Percentiles rank a stretch among this genome's conserved stretches.
phyloP scores from a whole-genome alignment of 2,329 filamentous ascomycete genomes.

The Talaromyces islandicus region DNA sequence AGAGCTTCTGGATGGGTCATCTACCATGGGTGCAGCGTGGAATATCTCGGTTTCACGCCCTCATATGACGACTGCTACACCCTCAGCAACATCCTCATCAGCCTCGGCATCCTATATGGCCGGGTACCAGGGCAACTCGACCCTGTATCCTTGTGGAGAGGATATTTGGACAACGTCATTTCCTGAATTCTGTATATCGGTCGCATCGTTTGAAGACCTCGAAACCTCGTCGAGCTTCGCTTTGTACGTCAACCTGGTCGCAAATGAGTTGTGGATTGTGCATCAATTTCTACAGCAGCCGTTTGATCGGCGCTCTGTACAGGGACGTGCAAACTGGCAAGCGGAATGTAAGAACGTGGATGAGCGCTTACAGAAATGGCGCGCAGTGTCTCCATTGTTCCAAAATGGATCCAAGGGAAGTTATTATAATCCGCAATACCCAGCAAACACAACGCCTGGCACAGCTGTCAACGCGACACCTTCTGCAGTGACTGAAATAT shows the following conservation, averaged over 20 bases:
- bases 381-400: background rate
- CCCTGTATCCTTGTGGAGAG: constrained; percentile 3
- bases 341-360: constrained; percentile 1
- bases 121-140: background rate
- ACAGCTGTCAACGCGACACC: background rate
- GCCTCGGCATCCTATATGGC: background rate
- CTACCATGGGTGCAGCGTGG: constrained; percentile 26
- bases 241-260: constrained; percentile 1
- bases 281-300: constrained; percentile 4
- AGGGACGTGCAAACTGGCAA: constrained; percentile 1
- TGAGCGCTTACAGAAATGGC: constrained; percentile 1
- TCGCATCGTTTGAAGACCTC: background rate
- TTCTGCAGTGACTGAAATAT: background rate
- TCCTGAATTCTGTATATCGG: background rate
- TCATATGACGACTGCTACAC: constrained; percentile 1
- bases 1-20: constrained; percentile 29
- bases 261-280: constrained; percentile 1
- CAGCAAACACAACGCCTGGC: background rate
- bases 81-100: background rate
- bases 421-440: background rate
- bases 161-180: constrained; percentile 2
- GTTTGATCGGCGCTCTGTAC: constrained; percentile 1
- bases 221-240: background rate
- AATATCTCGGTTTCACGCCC: constrained; percentile 12
- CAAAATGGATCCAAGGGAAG: background rate